Base-by-base conservation (phyloP, 1,284 basidiomycete species). In the Sporisorium scitamineum region DNA sequence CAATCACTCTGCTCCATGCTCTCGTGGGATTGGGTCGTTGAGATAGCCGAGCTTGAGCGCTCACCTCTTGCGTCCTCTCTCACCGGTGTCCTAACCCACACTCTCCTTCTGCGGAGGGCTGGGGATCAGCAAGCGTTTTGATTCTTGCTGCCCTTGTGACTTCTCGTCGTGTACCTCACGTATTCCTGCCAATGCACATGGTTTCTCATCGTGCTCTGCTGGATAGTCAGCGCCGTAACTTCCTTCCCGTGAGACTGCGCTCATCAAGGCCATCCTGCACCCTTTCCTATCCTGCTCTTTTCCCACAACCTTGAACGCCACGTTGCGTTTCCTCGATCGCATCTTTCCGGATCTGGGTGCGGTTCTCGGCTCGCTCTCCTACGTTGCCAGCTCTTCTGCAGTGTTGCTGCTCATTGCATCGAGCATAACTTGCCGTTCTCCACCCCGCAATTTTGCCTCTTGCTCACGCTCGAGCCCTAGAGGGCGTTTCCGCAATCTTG, bases 31-130 rank as follows among this genome's bases (percentile, higher is more conserved):
- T 34, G 10, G 29, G 29, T 34, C 18, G n/a, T 7, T 29, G 3
- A 27, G 16, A n/a, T 34, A 52, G 50, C 50, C 50, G 50, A 32
- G 22, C 31, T 34, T 10, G n/a, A 13, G 31, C 29, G 20, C 31
- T 52, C 20, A 16, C 14, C 11, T n/a, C n/a, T n/a, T n/a, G n/a
- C n/a, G n/a, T n/a, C n/a, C n/a, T n/a, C 18, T 37, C 16, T 62
- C 27, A 39, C 31, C 29, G 41, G 42, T 54, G 59, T 61, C n/a
- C 52, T 47, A n/a, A n/a, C n/a, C n/a, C n/a, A n/a, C n/a, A n/a
- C n/a, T n/a, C n/a, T n/a, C n/a, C n/a, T n/a, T n/a, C n/a, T n/a
- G n/a, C n/a, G n/a, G n/a, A n/a, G n/a, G n/a, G n/a, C n/a, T n/a
- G n/a, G n/a, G n/a, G n/a, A n/a, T n/a, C n/a, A n/a, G n/a, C n/a